phyloP scores from a whole-genome alignment of 495 filamentous ascomycete species.

The Penicillium arizonense region DNA sequence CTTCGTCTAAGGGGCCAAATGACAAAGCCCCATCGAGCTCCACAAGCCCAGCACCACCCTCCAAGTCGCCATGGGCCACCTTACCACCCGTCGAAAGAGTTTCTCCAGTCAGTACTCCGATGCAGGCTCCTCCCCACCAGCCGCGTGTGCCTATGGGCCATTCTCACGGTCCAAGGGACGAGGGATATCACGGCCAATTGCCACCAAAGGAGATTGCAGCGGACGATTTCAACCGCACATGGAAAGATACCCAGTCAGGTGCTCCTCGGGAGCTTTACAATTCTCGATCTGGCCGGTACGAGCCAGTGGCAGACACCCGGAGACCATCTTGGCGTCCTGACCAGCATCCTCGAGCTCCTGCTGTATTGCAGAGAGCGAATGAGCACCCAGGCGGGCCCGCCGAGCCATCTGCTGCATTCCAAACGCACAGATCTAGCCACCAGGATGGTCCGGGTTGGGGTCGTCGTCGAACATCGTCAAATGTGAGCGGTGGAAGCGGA shows the following conservation, averaged over 20 bases:
- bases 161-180: conserved; percentile 22
- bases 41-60: conserved; percentile 73
- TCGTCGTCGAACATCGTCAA: conserved; percentile 86
- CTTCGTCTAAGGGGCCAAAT: conserved; percentile 62
- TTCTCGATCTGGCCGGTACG: conserved; percentile 89
- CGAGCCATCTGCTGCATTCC: conserved; percentile 90
- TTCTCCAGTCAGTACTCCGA: conserved; percentile 59
- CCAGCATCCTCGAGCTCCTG: conserved; percentile 64
- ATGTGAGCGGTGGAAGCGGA: conserved; percentile 88
- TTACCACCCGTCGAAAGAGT: conserved; percentile 81
- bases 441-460: conserved; percentile 68
- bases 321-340: conserved; percentile 69
- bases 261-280: conserved; percentile 81
- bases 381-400: conserved; percentile 66
- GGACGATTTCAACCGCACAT: conserved; percentile 88
- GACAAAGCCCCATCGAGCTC: conserved; percentile 79
- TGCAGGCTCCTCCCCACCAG: conserved; percentile 28
- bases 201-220: conserved; percentile 83
- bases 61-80: conserved; percentile 88
- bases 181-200: conserved; percentile 30
- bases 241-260: conserved; percentile 67
- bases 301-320: conserved; percentile 77
- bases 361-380: conserved; percentile 73
- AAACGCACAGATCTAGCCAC: conserved; percentile 68
- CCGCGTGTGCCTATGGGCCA: conserved; percentile 31